Conservation (phyloP, 106 monocot genomes). For the Gastrodia elata region DNA sequence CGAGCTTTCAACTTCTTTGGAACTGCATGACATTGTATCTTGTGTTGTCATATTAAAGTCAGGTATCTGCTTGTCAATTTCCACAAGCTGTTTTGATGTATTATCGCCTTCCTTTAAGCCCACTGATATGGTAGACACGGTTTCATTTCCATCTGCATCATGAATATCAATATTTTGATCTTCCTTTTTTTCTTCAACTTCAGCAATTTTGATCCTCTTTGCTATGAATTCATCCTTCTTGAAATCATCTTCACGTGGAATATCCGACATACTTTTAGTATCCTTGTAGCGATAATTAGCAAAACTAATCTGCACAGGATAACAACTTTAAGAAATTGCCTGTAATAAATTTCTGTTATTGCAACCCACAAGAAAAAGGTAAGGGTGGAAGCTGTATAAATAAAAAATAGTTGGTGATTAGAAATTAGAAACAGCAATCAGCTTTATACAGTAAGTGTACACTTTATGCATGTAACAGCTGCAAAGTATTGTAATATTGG, state of each 20-base stretch:
- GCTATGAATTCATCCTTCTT: conserved; percentile 16
- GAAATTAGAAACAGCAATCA: not conserved
- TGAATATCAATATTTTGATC: conserved; percentile 3
- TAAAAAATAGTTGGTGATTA: not conserved
- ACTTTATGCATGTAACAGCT: not conserved
- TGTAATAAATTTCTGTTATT: not conserved
- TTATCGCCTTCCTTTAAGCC: conserved; percentile 10
- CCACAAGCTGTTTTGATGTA: not conserved
- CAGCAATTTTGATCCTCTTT: conserved; percentile 41
- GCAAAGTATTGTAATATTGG: not conserved
- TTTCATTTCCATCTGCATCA: conserved; percentile 2
- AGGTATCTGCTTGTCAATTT: not conserved
- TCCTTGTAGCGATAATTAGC: not conserved
- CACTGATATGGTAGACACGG: conserved; percentile 5
- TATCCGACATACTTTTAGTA: conserved; percentile 21
- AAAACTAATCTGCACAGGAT: not conserved
- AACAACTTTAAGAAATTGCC: not conserved
- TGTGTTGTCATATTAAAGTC: conserved; percentile 1
- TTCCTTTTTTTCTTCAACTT: conserved; percentile 1
- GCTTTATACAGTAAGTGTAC: not conserved
- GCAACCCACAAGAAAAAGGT: not conserved
- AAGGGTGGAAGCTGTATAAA: not conserved
- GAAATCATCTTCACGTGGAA: conserved; percentile 23
- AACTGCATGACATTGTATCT: conserved; percentile 8
- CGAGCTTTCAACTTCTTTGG: conserved; percentile 7